Base-by-base conservation (phyloP, 2,329 filamentous ascomycete species). In the Alternaria sp. region DNA sequence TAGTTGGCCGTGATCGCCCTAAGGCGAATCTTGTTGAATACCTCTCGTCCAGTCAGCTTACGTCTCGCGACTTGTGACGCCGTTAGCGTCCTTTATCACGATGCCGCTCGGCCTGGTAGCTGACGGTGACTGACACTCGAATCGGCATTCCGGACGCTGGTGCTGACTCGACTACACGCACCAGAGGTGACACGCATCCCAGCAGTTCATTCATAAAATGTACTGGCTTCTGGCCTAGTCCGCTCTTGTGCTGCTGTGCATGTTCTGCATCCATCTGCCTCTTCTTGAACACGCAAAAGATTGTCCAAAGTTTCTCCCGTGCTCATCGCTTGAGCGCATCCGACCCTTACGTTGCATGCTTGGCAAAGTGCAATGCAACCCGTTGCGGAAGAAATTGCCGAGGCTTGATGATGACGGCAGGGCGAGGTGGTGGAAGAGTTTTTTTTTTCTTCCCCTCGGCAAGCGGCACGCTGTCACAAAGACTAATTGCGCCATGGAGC, bases 171-270 rank as follows among this genome's bases (percentile, higher is more conserved):
- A 63, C 60, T 62, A 60, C 55, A 61, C 11, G 58, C 44, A 34
- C 44, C 44, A 34, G 65, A 60, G 29, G 66, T 70, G 70, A 67
- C 69, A 68, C 68, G 66, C 67, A 68, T 65, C 59, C 62, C 44
- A 48, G 13, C 44, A 48, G 23, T 46, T 61, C 46, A 41, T 48
- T 48, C 60, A 58, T 57, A 34, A 34, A 57, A 44, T 36, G 48
- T 28, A 29, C 29, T 34, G 33, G 29, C 44, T 23, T 24, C 13
- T 48, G 44, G 21, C 31, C 41, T 48, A 48, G 31, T 33, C 33
- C 28, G 26, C 56, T 42, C 31, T 46, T 29, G 29, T 51, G 31
- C 39, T 28, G 31, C 40, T 48, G 48, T 56, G 39, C 48, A 52
- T 46, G 29, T 24, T 9, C 33, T 48, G 31, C 33, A n/a, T 10